These are phyloP conservation scores for Rugonectria rugulosa DNA, from an alignment of 2,329 filamentous ascomycete species.

Conservation along the genomic window DNA sequence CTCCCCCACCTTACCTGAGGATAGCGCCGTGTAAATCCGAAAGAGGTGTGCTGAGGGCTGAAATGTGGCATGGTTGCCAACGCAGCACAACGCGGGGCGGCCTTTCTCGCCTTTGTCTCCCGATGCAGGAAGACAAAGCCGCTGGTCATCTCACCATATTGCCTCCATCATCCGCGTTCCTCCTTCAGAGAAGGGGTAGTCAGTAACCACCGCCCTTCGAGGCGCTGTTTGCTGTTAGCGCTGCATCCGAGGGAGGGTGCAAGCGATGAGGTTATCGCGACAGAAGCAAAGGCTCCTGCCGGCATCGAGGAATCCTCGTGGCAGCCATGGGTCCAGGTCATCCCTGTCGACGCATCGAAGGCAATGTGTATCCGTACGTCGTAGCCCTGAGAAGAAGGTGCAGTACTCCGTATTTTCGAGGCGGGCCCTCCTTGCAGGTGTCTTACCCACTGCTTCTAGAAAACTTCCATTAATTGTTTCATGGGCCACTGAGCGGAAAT, in stretches of 20 bases:
- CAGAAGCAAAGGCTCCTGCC: slow-evolving; percentile 35
- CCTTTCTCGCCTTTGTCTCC: slow-evolving; percentile 10
- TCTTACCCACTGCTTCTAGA: slow-evolving; percentile 41
- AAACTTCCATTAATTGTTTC: slow-evolving; percentile 40
- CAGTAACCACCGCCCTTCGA: slow-evolving; percentile 7
- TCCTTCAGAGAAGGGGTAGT: not conserved
- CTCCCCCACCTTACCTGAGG: slow-evolving; percentile 34
- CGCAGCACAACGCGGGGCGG: slow-evolving; percentile 13
- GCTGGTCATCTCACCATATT: not conserved
- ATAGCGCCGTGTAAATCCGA: slow-evolving; percentile 27
- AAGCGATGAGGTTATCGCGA: slow-evolving; percentile 30
- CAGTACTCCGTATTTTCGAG: slow-evolving; percentile 5
- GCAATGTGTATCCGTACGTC: slow-evolving; percentile 29
- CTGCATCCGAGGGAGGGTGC: slow-evolving; percentile 23
- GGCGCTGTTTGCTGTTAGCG: slow-evolving; percentile 25
- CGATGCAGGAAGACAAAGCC: slow-evolving; percentile 12
- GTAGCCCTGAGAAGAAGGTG: slow-evolving; percentile 33
- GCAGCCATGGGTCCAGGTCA: slow-evolving; percentile 39
- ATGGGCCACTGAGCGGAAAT: slow-evolving; percentile 27
- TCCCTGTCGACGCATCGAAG: slow-evolving; percentile 28
- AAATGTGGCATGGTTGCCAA: slow-evolving; percentile 20
- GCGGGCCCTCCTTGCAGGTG: not conserved
- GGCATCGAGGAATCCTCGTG: slow-evolving; percentile 34
- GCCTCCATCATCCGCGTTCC: not conserved
- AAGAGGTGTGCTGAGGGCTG: slow-evolving; percentile 18